These are phyloP conservation scores for Paulownia fortunei DNA, from an alignment of 257 asterid species.

Conservation along the genomic window DNA sequence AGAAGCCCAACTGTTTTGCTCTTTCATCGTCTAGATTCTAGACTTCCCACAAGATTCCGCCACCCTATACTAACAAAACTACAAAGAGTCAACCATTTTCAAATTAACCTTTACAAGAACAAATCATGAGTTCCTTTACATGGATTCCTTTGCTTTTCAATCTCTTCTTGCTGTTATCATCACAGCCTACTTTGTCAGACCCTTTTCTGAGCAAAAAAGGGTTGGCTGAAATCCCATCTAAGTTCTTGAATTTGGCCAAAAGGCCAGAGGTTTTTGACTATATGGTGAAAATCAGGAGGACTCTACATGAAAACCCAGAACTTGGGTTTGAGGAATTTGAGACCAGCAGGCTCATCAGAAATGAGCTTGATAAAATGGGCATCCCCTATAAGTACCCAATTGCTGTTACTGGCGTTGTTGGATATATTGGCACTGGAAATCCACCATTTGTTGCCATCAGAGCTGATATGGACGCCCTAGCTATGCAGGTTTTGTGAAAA, in stretches of 20 bases:
- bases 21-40: neutral
- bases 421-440: constrained; percentile 63
- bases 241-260: constrained; percentile 56
- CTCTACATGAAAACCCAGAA: constrained; percentile 68
- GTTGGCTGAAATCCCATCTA: constrained; percentile 46
- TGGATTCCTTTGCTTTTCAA: constrained; percentile 34
- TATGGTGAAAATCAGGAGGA: constrained; percentile 64
- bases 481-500: constrained; percentile 50
- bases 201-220: constrained; percentile 40
- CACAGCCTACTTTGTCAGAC: constrained; percentile 32
- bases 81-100: neutral
- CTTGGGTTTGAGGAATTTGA: constrained; percentile 75
- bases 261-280: constrained; percentile 50
- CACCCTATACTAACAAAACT: neutral
- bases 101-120: neutral
- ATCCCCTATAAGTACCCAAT: constrained; percentile 57
- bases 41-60: neutral
- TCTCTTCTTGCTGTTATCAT: constrained; percentile 27
- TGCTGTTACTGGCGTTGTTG: constrained; percentile 72
- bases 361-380: constrained; percentile 68
- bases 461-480: constrained; percentile 82
- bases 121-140: constrained; percentile 42
- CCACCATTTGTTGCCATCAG: constrained; percentile 72
- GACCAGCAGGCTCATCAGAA: constrained; percentile 65
- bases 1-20: neutral